These are phyloP conservation scores for Dictyostelium firmibasis DNA, from an alignment of 78 protist genomes.

Conservation along the genomic window DNA sequence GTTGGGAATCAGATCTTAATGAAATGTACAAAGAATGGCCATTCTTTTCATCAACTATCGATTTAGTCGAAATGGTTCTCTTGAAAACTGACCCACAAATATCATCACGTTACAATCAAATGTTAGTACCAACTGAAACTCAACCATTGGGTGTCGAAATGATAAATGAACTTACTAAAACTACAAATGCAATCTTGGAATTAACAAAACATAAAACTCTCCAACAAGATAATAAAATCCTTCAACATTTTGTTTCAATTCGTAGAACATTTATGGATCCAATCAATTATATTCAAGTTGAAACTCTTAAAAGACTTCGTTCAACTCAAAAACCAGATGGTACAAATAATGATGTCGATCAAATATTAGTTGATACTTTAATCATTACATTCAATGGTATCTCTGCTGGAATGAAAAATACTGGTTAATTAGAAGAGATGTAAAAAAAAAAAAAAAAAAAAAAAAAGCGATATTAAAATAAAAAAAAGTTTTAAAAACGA, in stretches of 20 bases:
- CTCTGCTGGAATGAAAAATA: constrained; percentile 70
- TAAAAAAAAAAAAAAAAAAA: no score
- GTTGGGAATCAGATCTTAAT: constrained; percentile 14
- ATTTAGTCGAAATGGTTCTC: constrained; percentile 76
- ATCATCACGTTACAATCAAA: constrained; percentile 21
- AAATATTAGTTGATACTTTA: constrained; percentile 37
- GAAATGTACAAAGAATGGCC: constrained; percentile 87
- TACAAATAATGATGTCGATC: constrained; percentile 13
- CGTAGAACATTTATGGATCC: constrained; percentile 48
- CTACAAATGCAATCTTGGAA: neutral
- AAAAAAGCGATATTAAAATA: no score
- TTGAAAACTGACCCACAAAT: constrained; percentile 65
- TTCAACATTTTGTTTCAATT: constrained; percentile 67
- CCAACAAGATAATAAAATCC: constrained; percentile 47
- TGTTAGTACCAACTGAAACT: constrained; percentile 31
- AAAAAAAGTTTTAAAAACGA: no score
- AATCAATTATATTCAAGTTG: constrained; percentile 67
- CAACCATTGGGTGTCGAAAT: constrained; percentile 29
- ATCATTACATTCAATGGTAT: constrained; percentile 68
- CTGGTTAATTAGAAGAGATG: constrained; percentile 18
- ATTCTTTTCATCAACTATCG: constrained; percentile 82
- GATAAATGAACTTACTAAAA: neutral
- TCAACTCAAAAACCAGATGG: constrained; percentile 7
- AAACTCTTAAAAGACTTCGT: constrained; percentile 20
- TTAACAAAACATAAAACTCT: constrained; percentile 47